Evolutionary conservation across 345 rosid species (phyloP).

Genomic region (Eucalyptus leucophloia): DNA sequence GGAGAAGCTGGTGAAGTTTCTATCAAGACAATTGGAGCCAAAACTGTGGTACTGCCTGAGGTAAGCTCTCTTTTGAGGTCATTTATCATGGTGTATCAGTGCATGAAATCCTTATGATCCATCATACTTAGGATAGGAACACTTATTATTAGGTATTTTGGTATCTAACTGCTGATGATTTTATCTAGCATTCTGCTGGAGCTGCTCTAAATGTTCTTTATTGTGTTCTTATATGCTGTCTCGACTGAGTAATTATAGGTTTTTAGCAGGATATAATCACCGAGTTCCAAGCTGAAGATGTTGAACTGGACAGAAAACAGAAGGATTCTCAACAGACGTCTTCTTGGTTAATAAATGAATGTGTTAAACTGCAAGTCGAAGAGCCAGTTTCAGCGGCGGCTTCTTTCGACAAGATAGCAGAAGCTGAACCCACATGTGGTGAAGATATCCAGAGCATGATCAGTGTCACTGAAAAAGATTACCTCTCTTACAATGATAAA

Average conservation of each 20-base stretch:
- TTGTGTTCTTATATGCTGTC: neutral
- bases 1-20: slow-evolving; percentile 16
- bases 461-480: slow-evolving; percentile 1
- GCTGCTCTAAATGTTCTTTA: neutral
- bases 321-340: slow-evolving; percentile 1
- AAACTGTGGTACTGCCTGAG: slow-evolving; percentile 14
- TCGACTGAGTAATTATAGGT: slow-evolving; percentile 8
- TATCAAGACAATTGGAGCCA: slow-evolving; percentile 1
- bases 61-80: slow-evolving; percentile 7
- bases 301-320: neutral
- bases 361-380: neutral
- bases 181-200: neutral
- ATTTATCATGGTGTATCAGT: neutral
- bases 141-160: neutral
- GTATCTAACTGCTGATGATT: neutral
- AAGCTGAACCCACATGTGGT: slow-evolving; percentile 7
- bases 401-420: slow-evolving; percentile 1
- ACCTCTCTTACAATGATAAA: slow-evolving; percentile 2
- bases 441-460: slow-evolving; percentile 4
- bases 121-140: neutral
- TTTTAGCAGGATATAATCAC: slow-evolving; percentile 18
- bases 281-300: neutral
- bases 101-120: neutral
- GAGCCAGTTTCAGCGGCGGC: neutral
- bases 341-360: neutral